Evolutionary conservation across 2,329 filamentous ascomycete genomes (phyloP).

Genomic region (Chaetomium olivaceum): DNA sequence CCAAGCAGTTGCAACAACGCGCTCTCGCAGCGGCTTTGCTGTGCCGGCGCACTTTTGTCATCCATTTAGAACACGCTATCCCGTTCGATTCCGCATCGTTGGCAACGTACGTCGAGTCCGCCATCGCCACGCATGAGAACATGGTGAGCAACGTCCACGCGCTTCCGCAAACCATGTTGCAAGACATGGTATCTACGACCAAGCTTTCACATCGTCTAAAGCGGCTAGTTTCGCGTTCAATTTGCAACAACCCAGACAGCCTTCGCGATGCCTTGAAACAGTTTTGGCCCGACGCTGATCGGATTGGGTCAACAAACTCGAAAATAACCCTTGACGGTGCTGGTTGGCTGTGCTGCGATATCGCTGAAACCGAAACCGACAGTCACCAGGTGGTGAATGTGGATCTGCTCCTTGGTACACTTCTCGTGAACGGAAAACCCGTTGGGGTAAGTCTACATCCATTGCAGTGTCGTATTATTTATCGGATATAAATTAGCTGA

Average conservation of each 20-base stretch:
- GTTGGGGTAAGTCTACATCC: not conserved
- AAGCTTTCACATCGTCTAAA: not conserved
- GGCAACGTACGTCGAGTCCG: not conserved
- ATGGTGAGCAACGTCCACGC: not conserved
- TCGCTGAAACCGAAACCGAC: not conserved
- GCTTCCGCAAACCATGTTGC: not conserved
- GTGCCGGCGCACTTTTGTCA: not conserved
- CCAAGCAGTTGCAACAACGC: not conserved
- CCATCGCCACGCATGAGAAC: not conserved
- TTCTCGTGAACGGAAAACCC: not conserved
- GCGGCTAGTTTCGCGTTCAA: not conserved
- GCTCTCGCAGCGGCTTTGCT: not conserved
- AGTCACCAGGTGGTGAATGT: not conserved
- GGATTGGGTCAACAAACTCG: not conserved
- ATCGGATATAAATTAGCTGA: not conserved
- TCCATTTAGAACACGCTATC: not conserved
- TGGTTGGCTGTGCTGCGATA: not conserved
- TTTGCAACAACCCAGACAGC: not conserved
- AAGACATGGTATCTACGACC: not conserved
- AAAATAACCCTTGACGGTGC: not conserved
- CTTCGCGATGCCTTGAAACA: not conserved
- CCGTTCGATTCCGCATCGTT: not conserved
- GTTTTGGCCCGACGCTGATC: not conserved
- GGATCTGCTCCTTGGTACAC: not conserved
- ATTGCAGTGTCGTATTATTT: not conserved